Evolutionary conservation across 1,284 basidiomycete species (phyloP).

Genomic region (Malassezia psittaci): DNA sequence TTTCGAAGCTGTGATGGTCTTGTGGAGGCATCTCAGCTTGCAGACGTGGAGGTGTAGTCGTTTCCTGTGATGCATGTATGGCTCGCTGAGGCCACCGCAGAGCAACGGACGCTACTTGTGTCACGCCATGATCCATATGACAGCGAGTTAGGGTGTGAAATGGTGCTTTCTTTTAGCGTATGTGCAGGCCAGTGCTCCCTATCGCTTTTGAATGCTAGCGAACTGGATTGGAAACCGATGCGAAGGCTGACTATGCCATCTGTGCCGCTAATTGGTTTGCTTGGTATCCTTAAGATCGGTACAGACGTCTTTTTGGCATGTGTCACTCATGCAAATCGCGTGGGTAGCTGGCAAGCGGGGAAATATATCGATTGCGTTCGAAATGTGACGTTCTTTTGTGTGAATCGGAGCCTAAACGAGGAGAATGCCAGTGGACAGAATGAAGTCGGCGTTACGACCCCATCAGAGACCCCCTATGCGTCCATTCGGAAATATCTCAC

Average conservation of each 20-base stretch:
- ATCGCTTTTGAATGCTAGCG: background rate
- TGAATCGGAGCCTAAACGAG: constrained; percentile 33
- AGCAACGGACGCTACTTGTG: constrained; percentile 10
- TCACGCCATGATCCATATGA: constrained; percentile 3
- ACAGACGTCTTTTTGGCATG: constrained; percentile 35
- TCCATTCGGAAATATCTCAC: constrained; percentile 83
- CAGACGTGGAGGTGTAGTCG: background rate
- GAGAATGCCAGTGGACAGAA: constrained; percentile 11
- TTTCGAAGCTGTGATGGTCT: background rate
- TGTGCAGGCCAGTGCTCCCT: constrained; percentile 7
- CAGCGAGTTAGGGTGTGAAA: background rate
- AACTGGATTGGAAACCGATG: constrained; percentile 2
- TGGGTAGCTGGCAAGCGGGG: constrained; percentile 27
- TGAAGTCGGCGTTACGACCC: constrained; percentile 23
- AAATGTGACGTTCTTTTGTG: constrained; percentile 36
- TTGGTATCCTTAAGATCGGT: constrained; percentile 7
- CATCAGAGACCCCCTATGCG: constrained; percentile 70
- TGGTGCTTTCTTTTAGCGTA: constrained; percentile 6
- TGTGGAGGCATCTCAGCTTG: background rate
- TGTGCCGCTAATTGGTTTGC: constrained; percentile 8
- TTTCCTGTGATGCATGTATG: constrained; percentile 13
- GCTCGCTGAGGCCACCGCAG: constrained; percentile 6
- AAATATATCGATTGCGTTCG: constrained; percentile 29
- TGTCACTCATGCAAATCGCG: constrained; percentile 24
- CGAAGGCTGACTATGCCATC: background rate